Conservation (phyloP, 306 rosid genomes). For the Prunus davidiana region DNA sequence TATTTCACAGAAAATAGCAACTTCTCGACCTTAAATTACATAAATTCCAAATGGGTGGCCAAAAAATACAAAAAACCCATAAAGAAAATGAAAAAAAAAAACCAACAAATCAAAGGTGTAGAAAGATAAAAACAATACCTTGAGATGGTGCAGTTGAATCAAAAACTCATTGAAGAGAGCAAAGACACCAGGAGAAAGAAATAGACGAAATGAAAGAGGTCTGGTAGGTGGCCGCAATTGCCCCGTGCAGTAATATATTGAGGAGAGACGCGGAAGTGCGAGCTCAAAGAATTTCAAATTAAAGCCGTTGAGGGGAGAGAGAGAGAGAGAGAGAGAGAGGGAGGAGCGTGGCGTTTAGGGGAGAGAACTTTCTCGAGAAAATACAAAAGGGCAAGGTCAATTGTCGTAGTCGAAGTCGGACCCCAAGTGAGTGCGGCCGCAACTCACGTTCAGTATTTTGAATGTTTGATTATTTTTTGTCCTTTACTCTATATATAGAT, state of each 20-base stretch:
- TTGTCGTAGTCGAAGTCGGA: not conserved
- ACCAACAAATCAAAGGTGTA: not conserved
- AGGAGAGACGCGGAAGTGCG: conserved; percentile 9
- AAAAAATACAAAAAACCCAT: not conserved
- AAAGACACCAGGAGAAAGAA: not conserved
- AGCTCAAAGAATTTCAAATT: conserved; percentile 52
- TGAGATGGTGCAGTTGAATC: not conserved
- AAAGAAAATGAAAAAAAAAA: not conserved
- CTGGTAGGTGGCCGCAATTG: conserved; percentile 13
- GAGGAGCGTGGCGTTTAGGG: conserved; percentile 27
- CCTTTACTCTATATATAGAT: too few relatives aligned
- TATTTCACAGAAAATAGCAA: not conserved
- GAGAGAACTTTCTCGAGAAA: conserved; percentile 43
- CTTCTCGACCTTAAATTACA: not conserved
- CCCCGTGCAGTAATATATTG: conserved; percentile 18
- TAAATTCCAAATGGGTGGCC: not conserved
- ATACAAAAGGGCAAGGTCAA: conserved; percentile 22
- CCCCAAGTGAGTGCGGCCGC: too few relatives aligned
- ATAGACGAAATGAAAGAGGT: not conserved
- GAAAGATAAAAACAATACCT: conserved; percentile 6
- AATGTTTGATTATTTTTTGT: too few relatives aligned
- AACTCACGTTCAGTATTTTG: too few relatives aligned
- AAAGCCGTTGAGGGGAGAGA: conserved; percentile 37
- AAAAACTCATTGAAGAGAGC: not conserved
- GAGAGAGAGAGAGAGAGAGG: not conserved